Evolutionary conservation across 345 rosid genomes (phyloP), one percentile per base, ranked within the genome.

Genomic region (Corchorus olitorius): DNA sequence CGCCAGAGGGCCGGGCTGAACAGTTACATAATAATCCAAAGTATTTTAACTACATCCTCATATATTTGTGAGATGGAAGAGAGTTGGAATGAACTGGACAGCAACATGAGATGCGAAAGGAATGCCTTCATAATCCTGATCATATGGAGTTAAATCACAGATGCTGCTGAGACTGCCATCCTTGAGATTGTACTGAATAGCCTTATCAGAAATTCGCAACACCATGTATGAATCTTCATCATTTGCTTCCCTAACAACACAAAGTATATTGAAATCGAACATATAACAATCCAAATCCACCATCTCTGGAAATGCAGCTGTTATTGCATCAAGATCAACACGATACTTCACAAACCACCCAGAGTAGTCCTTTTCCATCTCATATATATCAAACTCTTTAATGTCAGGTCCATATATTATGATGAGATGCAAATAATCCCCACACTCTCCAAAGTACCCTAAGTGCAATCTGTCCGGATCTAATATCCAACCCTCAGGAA

Each of bases 321-420:
- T 46, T 4, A 72, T 1, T 14, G 13, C 37, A 15, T 56, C 65
- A 37, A 72, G 75, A 72, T 72, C 53, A 2, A 72, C 49, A 12
- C 41, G 35, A 20, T 58, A 72, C 65, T 46, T 37, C 0, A 56
- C 53, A 55, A 58, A 27, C 75, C 75, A 72, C 4, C n/a, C 41
- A 20, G 75, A 72, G 52, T 72, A 72, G 14, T 58, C 33, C 58
- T 27, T 27, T 19, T 58, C 54, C 0, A 72, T 39, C 41, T 56
- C 65, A 8, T 27, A 56, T 0, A 72, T 17, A 6, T 14, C 14
- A 50, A 72, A 56, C 2, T 5, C 19, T 6, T 27, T 45, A 2
- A 20, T 34, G 0, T 33, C 39, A 15, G 76, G 22, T 4, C 8
- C 46, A 27, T 73, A 46, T 3, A 60, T 60, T 45, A 45, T 67